Conservation (phyloP, 371 early-diverging fungal species). For the Mortierella polycephala region DNA sequence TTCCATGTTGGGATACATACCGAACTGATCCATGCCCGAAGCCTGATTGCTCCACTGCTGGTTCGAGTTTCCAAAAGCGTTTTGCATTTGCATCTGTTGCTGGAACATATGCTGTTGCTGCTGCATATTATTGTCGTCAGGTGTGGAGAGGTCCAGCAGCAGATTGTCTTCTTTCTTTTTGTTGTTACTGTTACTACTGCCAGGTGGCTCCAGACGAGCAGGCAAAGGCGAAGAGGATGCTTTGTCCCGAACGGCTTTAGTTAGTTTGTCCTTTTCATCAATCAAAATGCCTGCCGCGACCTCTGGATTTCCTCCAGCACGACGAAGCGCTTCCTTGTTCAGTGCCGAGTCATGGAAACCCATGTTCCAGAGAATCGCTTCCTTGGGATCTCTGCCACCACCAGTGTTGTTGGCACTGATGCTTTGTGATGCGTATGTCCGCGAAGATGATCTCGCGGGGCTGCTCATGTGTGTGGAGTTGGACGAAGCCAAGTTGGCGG, state of each 20-base stretch:
- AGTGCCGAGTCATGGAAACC: slow-evolving; percentile 60
- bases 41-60: slow-evolving; percentile 34
- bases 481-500: slow-evolving; percentile 52
- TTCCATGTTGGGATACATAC: slow-evolving; percentile 2
- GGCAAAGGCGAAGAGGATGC: slow-evolving; percentile 40
- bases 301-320: slow-evolving; percentile 68
- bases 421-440: slow-evolving; percentile 18
- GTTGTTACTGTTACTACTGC: slow-evolving; percentile 13
- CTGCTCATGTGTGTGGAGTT: slow-evolving; percentile 19
- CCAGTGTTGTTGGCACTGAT: slow-evolving; percentile 16
- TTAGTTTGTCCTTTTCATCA: slow-evolving; percentile 56
- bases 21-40: slow-evolving; percentile 33
- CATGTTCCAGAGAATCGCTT: slow-evolving; percentile 58
- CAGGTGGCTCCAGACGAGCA: slow-evolving; percentile 33
- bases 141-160: slow-evolving; percentile 39
- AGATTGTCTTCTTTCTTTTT: slow-evolving; percentile 26
- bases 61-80: slow-evolving; percentile 27
- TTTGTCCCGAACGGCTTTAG: slow-evolving; percentile 44
- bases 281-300: slow-evolving; percentile 65
- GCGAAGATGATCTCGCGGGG: slow-evolving; percentile 9
- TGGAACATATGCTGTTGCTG: slow-evolving; percentile 37
- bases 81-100: slow-evolving; percentile 51
- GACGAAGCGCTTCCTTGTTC: slow-evolving; percentile 65
- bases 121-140: slow-evolving; percentile 16
- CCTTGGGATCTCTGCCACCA: slow-evolving; percentile 29